Evolutionary conservation across 176 grass and related monocot species (phyloP).

Genomic region (Musa itinerans): DNA sequence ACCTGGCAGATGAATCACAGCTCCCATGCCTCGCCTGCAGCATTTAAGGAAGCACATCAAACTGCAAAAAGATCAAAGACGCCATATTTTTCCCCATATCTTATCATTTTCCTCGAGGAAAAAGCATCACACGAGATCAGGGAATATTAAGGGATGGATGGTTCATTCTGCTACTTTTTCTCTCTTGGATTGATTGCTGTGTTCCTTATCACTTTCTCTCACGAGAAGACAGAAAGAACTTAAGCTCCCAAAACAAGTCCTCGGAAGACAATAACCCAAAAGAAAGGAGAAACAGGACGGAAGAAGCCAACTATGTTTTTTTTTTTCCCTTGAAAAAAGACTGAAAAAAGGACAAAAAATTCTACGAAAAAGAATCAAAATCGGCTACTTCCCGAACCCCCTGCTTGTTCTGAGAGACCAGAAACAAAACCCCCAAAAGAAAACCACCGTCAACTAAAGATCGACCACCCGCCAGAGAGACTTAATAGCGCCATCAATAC

Average conservation of each 20-base stretch:
- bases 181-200: neutral
- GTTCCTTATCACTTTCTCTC: neutral
- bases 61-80: slow-evolving; percentile 20
- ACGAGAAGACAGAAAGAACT: neutral
- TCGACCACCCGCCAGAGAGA: neutral
- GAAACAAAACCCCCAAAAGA: slow-evolving; percentile 10
- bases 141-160: no score
- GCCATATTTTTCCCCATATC: neutral
- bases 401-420: slow-evolving; percentile 23
- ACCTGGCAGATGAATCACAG: neutral
- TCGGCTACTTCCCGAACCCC: slow-evolving; percentile 19
- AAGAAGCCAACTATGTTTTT: slow-evolving; percentile 22
- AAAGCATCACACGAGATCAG: no score
- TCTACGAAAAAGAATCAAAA: slow-evolving; percentile 10
- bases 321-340: neutral
- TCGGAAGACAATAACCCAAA: neutral
- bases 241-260: neutral
- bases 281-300: no score
- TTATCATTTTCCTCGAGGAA: no score
- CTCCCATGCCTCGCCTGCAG: neutral
- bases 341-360: slow-evolving; percentile 25
- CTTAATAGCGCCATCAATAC: no score
- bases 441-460: slow-evolving; percentile 10
- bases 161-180: no score
- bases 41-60: slow-evolving; percentile 26